Percentiles rank a stretch among this genome's conserved stretches.
phyloP scores from a whole-genome alignment of 805 yeast species.

The Metschnikowia peoriensis region DNA sequence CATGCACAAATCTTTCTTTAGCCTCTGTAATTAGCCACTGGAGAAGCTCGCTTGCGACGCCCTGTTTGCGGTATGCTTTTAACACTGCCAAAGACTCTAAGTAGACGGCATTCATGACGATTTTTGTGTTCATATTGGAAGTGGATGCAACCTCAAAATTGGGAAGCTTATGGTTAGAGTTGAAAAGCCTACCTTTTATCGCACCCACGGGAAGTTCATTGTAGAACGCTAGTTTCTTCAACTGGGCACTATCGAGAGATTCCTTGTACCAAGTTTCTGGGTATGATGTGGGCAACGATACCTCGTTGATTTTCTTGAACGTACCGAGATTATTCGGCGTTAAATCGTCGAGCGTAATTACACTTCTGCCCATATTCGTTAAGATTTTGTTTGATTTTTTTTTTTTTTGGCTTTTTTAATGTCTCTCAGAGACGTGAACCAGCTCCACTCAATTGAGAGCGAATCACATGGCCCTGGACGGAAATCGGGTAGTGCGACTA shows the following conservation, averaged over 20 bases:
- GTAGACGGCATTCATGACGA: constrained; percentile 53
- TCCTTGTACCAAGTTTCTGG: constrained; percentile 52
- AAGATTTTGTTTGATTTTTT: neutral
- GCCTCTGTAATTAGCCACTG: constrained; percentile 57
- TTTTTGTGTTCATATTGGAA: constrained; percentile 22
- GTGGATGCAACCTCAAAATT: constrained; percentile 25
- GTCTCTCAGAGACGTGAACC: too few relatives aligned
- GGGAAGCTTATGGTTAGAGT: constrained; percentile 40
- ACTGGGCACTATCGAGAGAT: constrained; percentile 46
- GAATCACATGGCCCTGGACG: neutral
- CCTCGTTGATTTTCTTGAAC: constrained; percentile 54
- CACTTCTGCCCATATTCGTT: constrained; percentile 37
- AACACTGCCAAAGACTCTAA: constrained; percentile 69
- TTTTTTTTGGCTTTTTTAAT: neutral
- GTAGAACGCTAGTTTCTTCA: constrained; percentile 60
- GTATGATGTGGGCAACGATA: constrained; percentile 51
- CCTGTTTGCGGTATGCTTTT: constrained; percentile 56
- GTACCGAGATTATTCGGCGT: constrained; percentile 60
- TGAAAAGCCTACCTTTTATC: constrained; percentile 53
- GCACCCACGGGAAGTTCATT: constrained; percentile 83
- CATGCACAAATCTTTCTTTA: constrained; percentile 50
- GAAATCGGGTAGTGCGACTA: neutral
- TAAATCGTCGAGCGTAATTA: constrained; percentile 54
- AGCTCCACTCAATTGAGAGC: too few relatives aligned
- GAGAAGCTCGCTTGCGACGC: constrained; percentile 61